A percentile compares a stretch with the other conserved stretches of the same genome.
Conservation (phyloP, 768 basidiomycete genomes). For the Mycena epipterygia region DNA sequence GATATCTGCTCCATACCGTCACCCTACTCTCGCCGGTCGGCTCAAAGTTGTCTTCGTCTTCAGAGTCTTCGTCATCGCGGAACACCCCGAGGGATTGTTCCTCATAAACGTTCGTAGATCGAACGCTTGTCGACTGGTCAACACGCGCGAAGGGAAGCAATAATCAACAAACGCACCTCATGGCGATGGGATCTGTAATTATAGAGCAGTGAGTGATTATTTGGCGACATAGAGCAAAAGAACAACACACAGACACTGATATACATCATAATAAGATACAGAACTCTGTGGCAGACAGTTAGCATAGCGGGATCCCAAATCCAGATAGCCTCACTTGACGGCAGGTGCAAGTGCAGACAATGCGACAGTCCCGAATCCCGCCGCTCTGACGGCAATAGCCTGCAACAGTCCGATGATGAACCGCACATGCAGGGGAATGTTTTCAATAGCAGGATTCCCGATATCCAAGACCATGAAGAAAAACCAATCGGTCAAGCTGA, state of each 20-base stretch:
- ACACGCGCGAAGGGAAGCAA: neutral
- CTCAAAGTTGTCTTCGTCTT: conserved; percentile 61
- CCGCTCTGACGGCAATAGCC: conserved; percentile 84
- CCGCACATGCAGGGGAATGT: conserved; percentile 78
- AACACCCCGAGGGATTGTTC: conserved; percentile 92
- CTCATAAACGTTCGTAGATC: conserved; percentile 95
- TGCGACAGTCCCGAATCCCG: conserved; percentile 87
- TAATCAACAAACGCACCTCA: conserved; percentile 66
- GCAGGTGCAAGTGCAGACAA: conserved; percentile 86
- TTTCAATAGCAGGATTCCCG: conserved; percentile 75
- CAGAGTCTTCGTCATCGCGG: conserved; percentile 62
- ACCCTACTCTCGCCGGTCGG: conserved; percentile 61
- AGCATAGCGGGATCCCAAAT: neutral
- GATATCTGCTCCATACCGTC: conserved; percentile 80
- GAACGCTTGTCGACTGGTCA: conserved; percentile 66
- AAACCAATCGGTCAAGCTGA: conserved; percentile 87
- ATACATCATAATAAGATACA: conserved; percentile 96
- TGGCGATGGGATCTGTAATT: conserved; percentile 77
- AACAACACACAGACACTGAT: conserved; percentile 78
- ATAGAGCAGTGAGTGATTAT: conserved; percentile 3
- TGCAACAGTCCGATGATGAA: conserved; percentile 85
- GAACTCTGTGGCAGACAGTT: conserved; percentile 63
- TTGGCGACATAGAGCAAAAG: conserved; percentile 17
- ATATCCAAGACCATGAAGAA: conserved; percentile 92
- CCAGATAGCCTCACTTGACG: conserved; percentile 73